Evolutionary conservation across 768 basidiomycete genomes (phyloP), one percentile per base, ranked within the genome.

Genomic region (Peribolospora baueri): DNA sequence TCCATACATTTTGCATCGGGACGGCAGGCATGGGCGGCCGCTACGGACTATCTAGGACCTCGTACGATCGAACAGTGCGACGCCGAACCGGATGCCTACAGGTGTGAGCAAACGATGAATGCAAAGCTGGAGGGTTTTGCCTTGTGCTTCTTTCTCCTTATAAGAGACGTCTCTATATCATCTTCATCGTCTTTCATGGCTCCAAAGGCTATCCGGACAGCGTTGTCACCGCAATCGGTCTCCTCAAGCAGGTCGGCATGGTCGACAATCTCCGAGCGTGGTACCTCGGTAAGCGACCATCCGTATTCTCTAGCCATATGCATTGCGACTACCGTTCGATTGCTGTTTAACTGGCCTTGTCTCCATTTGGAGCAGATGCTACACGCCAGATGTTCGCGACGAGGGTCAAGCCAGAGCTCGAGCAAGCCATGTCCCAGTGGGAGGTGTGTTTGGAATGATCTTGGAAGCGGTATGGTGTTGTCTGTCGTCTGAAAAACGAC

Each of bases 231-330:
- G 57, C 59, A 5, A 37, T 48, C 13, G 3, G 8, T 3, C 11
- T 37, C 7, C 41, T 59, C 7, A 38, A 56, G 10, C 0, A 37
- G 8, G 43, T 41, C 0, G 43, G 43, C 10, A 38, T 56, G 59
- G 11, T 54, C 41, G 49, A 56, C 42, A 50, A 56, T 8, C 51
- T 57, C 43, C 42, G 59, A 11, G 14, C 46, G n/a, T 42, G 48
- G 36, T 60, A 60, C 51, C 48, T 56, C 10, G 53, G 57, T 60
- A 0, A n/a, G 55, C 45, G 42, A 3, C 45, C 14, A 5, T 1
- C 38, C 11, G 7, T 36, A 3, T 46, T 50, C 5, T 7, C 6
- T 4, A 50, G 14, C 9, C n/a, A 13, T 38, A 39, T 14, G n/a
- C 42, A 45, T n/a, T 25, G 36, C 3, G 14, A 5, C 6, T 10